Percentiles rank a stretch among this genome's conserved stretches.
phyloP scores from a whole-genome alignment of 805 yeast genomes.

The Yamadazyma nakazawae region DNA sequence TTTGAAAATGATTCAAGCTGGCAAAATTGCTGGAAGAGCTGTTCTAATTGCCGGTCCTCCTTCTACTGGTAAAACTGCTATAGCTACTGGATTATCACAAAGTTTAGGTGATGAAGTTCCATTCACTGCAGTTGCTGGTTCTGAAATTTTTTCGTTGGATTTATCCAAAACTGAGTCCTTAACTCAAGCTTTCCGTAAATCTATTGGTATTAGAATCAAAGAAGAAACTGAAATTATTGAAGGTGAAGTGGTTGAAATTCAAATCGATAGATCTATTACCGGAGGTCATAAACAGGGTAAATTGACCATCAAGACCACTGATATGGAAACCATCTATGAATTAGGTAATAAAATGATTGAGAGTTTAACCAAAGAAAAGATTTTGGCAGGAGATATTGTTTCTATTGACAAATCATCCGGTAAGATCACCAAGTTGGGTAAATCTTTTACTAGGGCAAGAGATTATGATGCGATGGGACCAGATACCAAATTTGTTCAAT shows the following conservation, averaged over 20 bases:
- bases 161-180: slow-evolving; percentile 93
- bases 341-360: slow-evolving; percentile 93
- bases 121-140: slow-evolving; percentile 91
- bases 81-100: slow-evolving; percentile 90
- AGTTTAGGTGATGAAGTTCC: slow-evolving; percentile 79
- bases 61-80: slow-evolving; percentile 97
- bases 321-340: slow-evolving; percentile 98
- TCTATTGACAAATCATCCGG: slow-evolving; percentile 95
- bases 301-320: slow-evolving; percentile 93
- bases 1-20: slow-evolving; percentile 88
- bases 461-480: slow-evolving; percentile 99
- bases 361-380: slow-evolving; percentile 89
- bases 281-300: slow-evolving; percentile 99
- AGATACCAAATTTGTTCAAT: slow-evolving; percentile 94
- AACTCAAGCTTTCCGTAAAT: slow-evolving; percentile 93
- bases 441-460: slow-evolving; percentile 93
- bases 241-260: slow-evolving; percentile 98
- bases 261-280: slow-evolving; percentile 86
- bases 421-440: slow-evolving; percentile 88
- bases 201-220: slow-evolving; percentile 91
- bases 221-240: slow-evolving; percentile 97
- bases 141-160: slow-evolving; percentile 89
- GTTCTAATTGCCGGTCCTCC: slow-evolving; percentile 97
- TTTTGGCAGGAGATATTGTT: slow-evolving; percentile 94
- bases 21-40: slow-evolving; percentile 95